These are phyloP conservation scores for Diplodia sapinea DNA, from an alignment of 2,329 filamentous ascomycete species.

Conservation along the genomic window DNA sequence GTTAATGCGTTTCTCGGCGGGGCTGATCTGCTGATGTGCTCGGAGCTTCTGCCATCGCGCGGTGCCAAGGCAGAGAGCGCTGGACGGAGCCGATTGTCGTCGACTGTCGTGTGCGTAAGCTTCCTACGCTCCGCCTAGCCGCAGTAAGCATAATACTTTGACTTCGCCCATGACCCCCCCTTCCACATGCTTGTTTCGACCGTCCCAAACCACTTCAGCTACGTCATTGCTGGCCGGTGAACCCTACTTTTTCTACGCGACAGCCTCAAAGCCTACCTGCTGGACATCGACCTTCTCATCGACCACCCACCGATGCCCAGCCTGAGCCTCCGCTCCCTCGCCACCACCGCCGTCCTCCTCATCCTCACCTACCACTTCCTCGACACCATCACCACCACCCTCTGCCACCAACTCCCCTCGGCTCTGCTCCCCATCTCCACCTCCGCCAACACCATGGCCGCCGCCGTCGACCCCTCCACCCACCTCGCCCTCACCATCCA, in stretches of 20 bases:
- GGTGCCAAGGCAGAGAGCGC: not conserved
- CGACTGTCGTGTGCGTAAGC: not conserved
- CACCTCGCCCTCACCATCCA: slow-evolving; percentile 41
- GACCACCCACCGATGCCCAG: not conserved
- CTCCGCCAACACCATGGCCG: slow-evolving; percentile 41
- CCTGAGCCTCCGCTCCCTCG: not conserved
- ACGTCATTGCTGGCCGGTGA: slow-evolving; percentile 1
- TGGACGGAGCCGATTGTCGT: not conserved
- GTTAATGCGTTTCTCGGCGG: slow-evolving; percentile 6
- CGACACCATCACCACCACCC: slow-evolving; percentile 36
- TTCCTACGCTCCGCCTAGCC: not conserved
- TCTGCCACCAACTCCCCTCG: not conserved
- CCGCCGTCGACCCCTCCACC: slow-evolving; percentile 33
- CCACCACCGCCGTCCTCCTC: slow-evolving; percentile 8
- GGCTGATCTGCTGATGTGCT: slow-evolving; percentile 1
- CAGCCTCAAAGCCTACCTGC: slow-evolving; percentile 16
- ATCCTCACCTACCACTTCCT: slow-evolving; percentile 45
- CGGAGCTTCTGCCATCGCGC: not conserved
- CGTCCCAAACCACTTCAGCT: not conserved
- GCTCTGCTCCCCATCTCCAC: not conserved
- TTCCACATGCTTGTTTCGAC: slow-evolving; percentile 17
- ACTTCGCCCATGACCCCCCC: slow-evolving; percentile 3
- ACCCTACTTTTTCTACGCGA: not conserved
- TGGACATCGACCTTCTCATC: slow-evolving; percentile 40
- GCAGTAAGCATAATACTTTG: slow-evolving; percentile 26